Base-by-base conservation (phyloP, 495 filamentous ascomycete species). In the Penicillium daleae region DNA sequence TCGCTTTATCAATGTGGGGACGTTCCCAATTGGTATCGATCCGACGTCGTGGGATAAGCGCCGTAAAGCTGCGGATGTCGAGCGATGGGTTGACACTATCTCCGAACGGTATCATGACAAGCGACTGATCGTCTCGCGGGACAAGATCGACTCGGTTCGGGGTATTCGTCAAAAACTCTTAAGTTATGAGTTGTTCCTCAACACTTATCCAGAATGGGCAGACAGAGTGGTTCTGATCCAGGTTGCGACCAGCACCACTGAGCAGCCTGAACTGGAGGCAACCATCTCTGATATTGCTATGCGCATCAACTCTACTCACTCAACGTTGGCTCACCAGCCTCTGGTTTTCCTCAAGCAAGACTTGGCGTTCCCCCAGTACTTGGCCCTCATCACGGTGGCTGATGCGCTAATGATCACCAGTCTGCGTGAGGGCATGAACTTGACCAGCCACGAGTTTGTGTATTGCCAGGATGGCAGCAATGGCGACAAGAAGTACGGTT, bases 261-360 rank as follows among this genome's bases (percentile, higher is more conserved):
- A 96, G 71, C 89, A 94, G 73, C 85, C 86, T 31, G 92, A 96
- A 68, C 85, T 96, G 13, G 90, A 94, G 63, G 90, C 90, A 7
- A 92, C 90, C 2, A 90, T 97, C 15, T 91, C 90, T 8, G 92
- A 96, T 63, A 97, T 97, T 70, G 91, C 95, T 51, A 96, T 92
- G 52, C 86, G 93, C 32, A 93, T 97, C 66, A 96, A 97, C 71
- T 92, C 92, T 8, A 83, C 85, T 2, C 91, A 92, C 80, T 91
- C 93, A 1, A 96, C 91, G 31, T 83, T 97, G 27, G 89, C 91
- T 1, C 92, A 97, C 65, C 89, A 95, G 64, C 93, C 93, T 26
- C 80, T 97, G 8, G 90, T 97, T n/a, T 97, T 97, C 75, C 80
- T 97, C 21, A 92, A 96, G 76, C 93, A 97, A 74, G 93, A 97